These are phyloP conservation scores for Cynanchum wilfordii DNA, from an alignment of 257 asterid species.

Conservation along the genomic window DNA sequence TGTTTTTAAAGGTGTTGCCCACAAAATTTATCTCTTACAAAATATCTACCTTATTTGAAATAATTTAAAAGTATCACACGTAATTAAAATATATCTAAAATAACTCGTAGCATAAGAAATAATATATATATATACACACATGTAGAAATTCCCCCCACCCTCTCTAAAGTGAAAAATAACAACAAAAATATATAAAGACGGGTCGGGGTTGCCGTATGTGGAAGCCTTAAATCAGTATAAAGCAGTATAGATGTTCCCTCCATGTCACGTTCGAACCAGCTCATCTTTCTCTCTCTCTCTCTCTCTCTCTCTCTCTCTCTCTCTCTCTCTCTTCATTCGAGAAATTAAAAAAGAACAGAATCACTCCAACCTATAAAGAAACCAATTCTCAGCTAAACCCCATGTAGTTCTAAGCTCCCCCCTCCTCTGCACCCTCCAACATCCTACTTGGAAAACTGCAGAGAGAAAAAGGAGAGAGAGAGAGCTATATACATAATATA, in stretches of 20 bases:
- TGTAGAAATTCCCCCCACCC: too few relatives aligned
- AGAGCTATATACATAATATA: not conserved
- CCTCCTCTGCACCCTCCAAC: not conserved
- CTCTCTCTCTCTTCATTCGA: constrained; percentile 17
- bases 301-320: constrained; percentile 19
- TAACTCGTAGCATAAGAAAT: too few relatives aligned
- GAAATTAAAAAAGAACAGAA: constrained; percentile 39
- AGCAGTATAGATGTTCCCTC: constrained; percentile 38
- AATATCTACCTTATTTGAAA: too few relatives aligned
- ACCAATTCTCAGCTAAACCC: constrained; percentile 17
- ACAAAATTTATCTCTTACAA: too few relatives aligned
- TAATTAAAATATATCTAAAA: too few relatives aligned
- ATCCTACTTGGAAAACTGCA: not conserved
- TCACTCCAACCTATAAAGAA: constrained; percentile 53
- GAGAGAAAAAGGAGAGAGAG: not conserved
- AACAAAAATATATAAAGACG: not conserved
- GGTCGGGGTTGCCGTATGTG: not conserved
- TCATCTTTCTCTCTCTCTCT: constrained; percentile 19
- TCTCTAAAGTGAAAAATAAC: not conserved
- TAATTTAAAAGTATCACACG: too few relatives aligned
- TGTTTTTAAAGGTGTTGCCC: too few relatives aligned
- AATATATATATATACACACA: too few relatives aligned
- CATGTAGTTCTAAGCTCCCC: not conserved
- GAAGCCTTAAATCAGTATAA: constrained; percentile 26
- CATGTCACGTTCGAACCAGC: constrained; percentile 42